Evolutionary conservation across 768 basidiomycete genomes (phyloP).

Genomic region (Leccinum uliginosum): DNA sequence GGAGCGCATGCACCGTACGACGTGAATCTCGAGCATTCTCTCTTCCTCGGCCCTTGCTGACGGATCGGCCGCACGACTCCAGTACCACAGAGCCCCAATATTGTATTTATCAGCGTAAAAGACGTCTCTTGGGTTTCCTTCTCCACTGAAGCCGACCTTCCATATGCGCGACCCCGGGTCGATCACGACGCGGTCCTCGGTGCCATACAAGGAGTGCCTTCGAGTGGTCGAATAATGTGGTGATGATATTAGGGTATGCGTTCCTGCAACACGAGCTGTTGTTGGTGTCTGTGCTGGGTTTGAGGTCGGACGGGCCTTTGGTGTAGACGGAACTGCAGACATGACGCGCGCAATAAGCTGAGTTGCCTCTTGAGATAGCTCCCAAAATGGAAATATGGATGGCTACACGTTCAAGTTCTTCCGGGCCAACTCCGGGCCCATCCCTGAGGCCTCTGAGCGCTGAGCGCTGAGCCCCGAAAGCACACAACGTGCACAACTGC

Average conservation of each 20-base stretch:
- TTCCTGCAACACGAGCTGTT: slow-evolving; percentile 44
- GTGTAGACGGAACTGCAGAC: slow-evolving; percentile 34
- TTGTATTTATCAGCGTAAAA: slow-evolving; percentile 53
- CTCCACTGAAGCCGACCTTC: slow-evolving; percentile 98
- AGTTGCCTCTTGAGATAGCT: not conserved
- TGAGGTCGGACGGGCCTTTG: slow-evolving; percentile 19
- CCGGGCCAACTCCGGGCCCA: no score
- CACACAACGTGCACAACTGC: no score
- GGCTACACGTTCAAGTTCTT: no score
- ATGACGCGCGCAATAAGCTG: slow-evolving; percentile 13
- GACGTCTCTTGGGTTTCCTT: slow-evolving; percentile 86
- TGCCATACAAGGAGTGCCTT: slow-evolving; percentile 92
- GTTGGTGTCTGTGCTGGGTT: slow-evolving; percentile 50
- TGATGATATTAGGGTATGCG: slow-evolving; percentile 58
- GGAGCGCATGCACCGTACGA: slow-evolving; percentile 66
- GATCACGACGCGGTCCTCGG: slow-evolving; percentile 92
- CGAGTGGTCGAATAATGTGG: slow-evolving; percentile 83
- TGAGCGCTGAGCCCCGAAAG: no score
- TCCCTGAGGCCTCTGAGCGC: no score
- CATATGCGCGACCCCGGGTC: slow-evolving; percentile 92
- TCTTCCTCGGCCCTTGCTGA: slow-evolving; percentile 69
- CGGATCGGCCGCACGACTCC: slow-evolving; percentile 50
- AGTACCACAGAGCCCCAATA: slow-evolving; percentile 54
- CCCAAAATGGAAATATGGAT: no score
- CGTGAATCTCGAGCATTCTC: slow-evolving; percentile 59